Evolutionary conservation across 371 early-diverging fungal species (phyloP), one percentile per base, ranked within the genome.

Genomic region (Blakeslea trispora): DNA sequence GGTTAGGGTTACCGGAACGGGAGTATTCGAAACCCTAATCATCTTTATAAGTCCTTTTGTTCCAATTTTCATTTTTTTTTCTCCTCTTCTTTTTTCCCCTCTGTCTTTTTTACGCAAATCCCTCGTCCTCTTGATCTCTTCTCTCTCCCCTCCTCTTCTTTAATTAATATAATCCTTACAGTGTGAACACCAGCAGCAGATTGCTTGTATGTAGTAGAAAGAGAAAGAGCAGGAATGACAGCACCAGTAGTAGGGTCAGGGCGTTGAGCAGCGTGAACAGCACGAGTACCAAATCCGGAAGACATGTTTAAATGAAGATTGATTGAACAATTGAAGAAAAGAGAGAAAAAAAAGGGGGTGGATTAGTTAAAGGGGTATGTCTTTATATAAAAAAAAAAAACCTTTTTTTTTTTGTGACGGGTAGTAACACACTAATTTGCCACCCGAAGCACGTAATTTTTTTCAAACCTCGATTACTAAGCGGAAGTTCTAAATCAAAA

Each of bases 151-250:
- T n/a, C n/a, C n/a, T n/a, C n/a, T n/a, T n/a, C n/a, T n/a, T n/a
- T n/a, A n/a, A n/a, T n/a, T n/a, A n/a, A n/a, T n/a, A 43, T 63
- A 4, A 32, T 39, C 59, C 70, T 63, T 83, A 90, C 90, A 65
- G 83, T 89, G 81, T 92, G 92, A 40, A 90, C 91, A 67, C 97
- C 97, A 34, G 95, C 92, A 40, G 88, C 86, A 22, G 82, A 79
- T 79, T 98, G 97, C 76, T 89, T 89, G 73, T 94, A 98, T 15
- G 98, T 98, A 35, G 98, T 98, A 2, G 96, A 95, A 50, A 98
- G 84, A 31, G 92, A 93, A 49, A 98, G 82, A 9, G 98, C 84
- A 42, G 98, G 97, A 58, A 98, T 96, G 11, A 98, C 97, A 42
- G 98, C 98, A 50, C 82, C 82, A 21, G 97, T 97, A 53, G 77